Base-by-base conservation (phyloP, 768 basidiomycete genomes). In the Leccinum rimulosum region DNA sequence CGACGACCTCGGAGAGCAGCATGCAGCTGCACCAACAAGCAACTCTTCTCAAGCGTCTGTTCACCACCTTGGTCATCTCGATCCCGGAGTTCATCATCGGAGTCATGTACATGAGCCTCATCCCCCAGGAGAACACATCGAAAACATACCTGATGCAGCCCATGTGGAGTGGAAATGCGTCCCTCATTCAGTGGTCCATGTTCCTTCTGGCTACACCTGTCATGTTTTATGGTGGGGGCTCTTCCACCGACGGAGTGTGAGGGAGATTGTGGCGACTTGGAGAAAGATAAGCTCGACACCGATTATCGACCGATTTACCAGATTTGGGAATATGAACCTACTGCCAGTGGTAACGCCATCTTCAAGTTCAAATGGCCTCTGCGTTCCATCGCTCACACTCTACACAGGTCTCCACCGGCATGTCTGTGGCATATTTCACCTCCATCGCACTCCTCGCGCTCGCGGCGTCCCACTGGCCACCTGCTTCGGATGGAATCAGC, bases 311-410 rank as follows among this genome's bases (percentile, higher is more conserved):
- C 80, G 88, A 0, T 82, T 92, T 55, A 77, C 85, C 53, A 77
- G 80, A 14, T 95, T 93, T 65, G 93, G 93, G 0, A 90, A 87
- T 64, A 95, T 95, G 93, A 92, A 92, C 68, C 79, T 92, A n/a
- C 76, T 22, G 22, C 22, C 22, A 22, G 22, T 95, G 19, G 91
- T 89, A 52, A 64, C 70, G 5, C 0, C 47, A 6, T 31, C 30
- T 17, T 31, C 17, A 22, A 22, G 22, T 19, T 3, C 17, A 9
- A n/a, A 40, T n/a, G 17, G 17, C 8, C 15, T 27, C 12, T 28
- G 1, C 27, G 3, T 28, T 50, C n/a, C 45, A 7, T 17, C n/a
- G 14, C 51, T 67, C 31, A 60, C 38, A 17, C 40, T 43, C 40
- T 40, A 40, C 17, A 17, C 28, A 80, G 79, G 73, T 82, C 3